Base-by-base conservation (phyloP, 495 filamentous ascomycete genomes). In the Lasiosphaeris hirsuta region DNA sequence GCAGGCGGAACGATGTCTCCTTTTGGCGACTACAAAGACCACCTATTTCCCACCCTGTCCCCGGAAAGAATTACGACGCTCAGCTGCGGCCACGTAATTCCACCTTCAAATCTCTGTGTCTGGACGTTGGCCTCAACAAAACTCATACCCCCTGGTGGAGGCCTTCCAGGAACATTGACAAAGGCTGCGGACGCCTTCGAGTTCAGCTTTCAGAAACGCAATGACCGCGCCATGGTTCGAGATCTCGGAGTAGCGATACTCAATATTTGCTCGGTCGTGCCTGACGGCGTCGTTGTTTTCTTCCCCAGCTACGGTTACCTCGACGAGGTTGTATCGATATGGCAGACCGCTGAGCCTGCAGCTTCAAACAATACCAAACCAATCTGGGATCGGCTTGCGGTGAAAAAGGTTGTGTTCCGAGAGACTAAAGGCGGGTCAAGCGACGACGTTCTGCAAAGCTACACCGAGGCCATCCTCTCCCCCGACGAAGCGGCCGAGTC, bases 1-100 rank as follows among this genome's bases (percentile, higher is more conserved):
- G 95, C 91, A 10, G 94, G 94, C 51, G 94, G 94, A 3, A 98
- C 94, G 8, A 98, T 98, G 95, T 95, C 92, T 38, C 94, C 95
- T 3, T 94, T 98, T 80, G 81, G 85, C 19, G 94, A 97, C 68
- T 97, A 96, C 69, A 82, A 79, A 48, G 80, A 85, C 6, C 87
- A 96, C 63, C 80, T 98, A 13, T 94, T 98, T 65, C 87, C 92
- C 0, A 88, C 90, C 56, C 66, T 96, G 0, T 72, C 83, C 0
- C 63, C 76, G 4, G 73, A 75, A 7, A 84, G 84, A 40, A 80
- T 97, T 33, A 83, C 78, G 4, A 95, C 90, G 1, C 83, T 96
- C 15, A 96, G 90, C 51, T 97, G 91, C 70, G 94, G 92, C 4
- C 94, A 98, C 72, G 92, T 98, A 18, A 96, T 97, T 52, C 92